phyloP scores from a whole-genome alignment of 108 stramenopile species.

The Nannochloropsis oceanica region DNA sequence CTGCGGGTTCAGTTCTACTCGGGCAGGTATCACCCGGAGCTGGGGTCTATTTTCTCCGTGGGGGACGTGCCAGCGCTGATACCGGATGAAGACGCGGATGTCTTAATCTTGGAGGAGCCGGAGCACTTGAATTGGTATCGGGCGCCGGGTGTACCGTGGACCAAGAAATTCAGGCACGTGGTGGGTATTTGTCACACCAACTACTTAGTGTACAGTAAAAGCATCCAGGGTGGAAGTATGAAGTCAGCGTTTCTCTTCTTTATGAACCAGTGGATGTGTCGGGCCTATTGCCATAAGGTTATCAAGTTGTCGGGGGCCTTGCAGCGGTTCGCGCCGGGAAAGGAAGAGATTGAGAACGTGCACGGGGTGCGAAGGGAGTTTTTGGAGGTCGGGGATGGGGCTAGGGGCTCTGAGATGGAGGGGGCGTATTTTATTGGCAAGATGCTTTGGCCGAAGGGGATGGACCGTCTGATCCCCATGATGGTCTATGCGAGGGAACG shows the following conservation, averaged over 20 bases:
- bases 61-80: slow-evolving; percentile 56
- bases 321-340: slow-evolving; percentile 38
- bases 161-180: slow-evolving; percentile 64
- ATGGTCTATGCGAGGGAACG: slow-evolving; percentile 15
- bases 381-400: slow-evolving; percentile 38
- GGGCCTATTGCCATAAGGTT: slow-evolving; percentile 37
- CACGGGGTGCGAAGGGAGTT: slow-evolving; percentile 76
- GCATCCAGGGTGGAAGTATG: slow-evolving; percentile 3
- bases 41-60: slow-evolving; percentile 66
- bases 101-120: slow-evolving; percentile 78
- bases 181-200: slow-evolving; percentile 81
- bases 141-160: slow-evolving; percentile 46
- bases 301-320: slow-evolving; percentile 35
- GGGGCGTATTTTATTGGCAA: slow-evolving; percentile 83
- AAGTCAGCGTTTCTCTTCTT: slow-evolving; percentile 20
- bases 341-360: slow-evolving; percentile 76
- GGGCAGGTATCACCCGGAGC: slow-evolving; percentile 48
- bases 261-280: slow-evolving; percentile 33
- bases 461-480: slow-evolving; percentile 62
- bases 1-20: slow-evolving; percentile 53
- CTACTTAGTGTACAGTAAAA: slow-evolving; percentile 61
- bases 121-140: slow-evolving; percentile 82
- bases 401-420: background rate
- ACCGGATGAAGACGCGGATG: slow-evolving; percentile 55
- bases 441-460: slow-evolving; percentile 81